Conservation (phyloP, 768 basidiomycete species). For the Agrocybe praecox region DNA sequence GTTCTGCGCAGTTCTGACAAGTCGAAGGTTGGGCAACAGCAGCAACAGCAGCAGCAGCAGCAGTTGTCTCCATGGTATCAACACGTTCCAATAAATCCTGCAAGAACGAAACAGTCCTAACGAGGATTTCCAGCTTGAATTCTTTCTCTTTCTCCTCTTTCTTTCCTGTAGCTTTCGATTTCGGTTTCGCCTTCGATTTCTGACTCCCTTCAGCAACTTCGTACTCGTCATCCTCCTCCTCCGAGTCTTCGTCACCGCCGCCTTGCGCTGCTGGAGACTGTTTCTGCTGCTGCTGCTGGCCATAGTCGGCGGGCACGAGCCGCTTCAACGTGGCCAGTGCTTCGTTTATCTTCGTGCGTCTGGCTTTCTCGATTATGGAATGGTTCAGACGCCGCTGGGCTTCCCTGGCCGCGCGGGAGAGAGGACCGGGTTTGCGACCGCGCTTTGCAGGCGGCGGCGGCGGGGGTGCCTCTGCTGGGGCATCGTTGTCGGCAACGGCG, state of each 20-base stretch:
- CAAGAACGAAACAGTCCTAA: slow-evolving; percentile 80
- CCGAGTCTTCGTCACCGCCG: slow-evolving; percentile 35
- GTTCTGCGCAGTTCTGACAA: slow-evolving; percentile 26
- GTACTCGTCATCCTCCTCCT: too few species aligned
- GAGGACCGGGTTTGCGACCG: slow-evolving; percentile 72
- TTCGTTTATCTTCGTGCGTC: slow-evolving; percentile 95
- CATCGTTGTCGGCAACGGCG: slow-evolving; percentile 37
- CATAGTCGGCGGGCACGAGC: slow-evolving; percentile 71
- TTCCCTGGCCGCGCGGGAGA: slow-evolving; percentile 81
- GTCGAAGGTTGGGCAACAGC: slow-evolving; percentile 1
- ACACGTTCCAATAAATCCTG: slow-evolving; percentile 68
- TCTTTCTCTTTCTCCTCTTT: slow-evolving; percentile 71
- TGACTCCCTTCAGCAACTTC: slow-evolving; percentile 34
- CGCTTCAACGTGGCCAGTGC: slow-evolving; percentile 76
- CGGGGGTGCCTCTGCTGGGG: slow-evolving; percentile 2
- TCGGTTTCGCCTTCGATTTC: slow-evolving; percentile 18
- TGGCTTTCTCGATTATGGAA: slow-evolving; percentile 90
- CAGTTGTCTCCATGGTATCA: slow-evolving; percentile 33
- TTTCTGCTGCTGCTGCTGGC: slow-evolving; percentile 23
- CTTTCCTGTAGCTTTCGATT: slow-evolving; percentile 3
- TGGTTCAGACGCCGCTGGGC: slow-evolving; percentile 92
- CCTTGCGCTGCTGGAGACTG: slow-evolving; percentile 26
- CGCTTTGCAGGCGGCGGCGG: slow-evolving; percentile 47
- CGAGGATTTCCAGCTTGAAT: slow-evolving; percentile 91
- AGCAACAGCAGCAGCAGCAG: background rate